Conservation (phyloP, 257 asterid genomes). For the Lantana camara region DNA sequence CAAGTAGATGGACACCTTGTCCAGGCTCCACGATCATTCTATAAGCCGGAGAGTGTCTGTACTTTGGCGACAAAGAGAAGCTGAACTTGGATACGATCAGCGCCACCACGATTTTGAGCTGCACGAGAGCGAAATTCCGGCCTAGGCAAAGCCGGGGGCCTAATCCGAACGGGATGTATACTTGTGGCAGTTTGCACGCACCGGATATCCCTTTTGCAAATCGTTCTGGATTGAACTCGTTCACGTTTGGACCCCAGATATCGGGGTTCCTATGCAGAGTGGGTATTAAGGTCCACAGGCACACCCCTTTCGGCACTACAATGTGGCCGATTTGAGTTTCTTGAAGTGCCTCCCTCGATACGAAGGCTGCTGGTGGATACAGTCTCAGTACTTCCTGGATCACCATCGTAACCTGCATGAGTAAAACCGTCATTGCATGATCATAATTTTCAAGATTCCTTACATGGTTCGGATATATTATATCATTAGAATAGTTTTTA, state of each 20-base stretch:
- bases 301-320: slow-evolving; percentile 72
- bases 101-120: slow-evolving; percentile 58
- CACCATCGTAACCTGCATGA: slow-evolving; percentile 66
- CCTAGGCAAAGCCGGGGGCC: slow-evolving; percentile 86
- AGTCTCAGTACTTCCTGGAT: slow-evolving; percentile 72
- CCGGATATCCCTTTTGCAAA: slow-evolving; percentile 58
- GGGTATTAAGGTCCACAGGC: slow-evolving; percentile 82
- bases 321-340: slow-evolving; percentile 60
- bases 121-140: slow-evolving; percentile 63
- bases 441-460: no score
- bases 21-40: slow-evolving; percentile 91
- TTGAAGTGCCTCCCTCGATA: slow-evolving; percentile 78
- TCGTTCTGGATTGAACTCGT: slow-evolving; percentile 78
- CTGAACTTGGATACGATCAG: slow-evolving; percentile 54
- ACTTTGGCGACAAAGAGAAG: slow-evolving; percentile 70
- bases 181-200: slow-evolving; percentile 76
- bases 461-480: no score
- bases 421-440: background rate
- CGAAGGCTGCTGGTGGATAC: slow-evolving; percentile 90
- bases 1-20: slow-evolving; percentile 59
- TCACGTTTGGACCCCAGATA: slow-evolving; percentile 68
- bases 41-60: slow-evolving; percentile 69
- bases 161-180: slow-evolving; percentile 73
- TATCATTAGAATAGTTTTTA: background rate
- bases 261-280: slow-evolving; percentile 74